Conservation (phyloP, 1,139 yeast species). For the Sugiyamaella paludigena region DNA sequence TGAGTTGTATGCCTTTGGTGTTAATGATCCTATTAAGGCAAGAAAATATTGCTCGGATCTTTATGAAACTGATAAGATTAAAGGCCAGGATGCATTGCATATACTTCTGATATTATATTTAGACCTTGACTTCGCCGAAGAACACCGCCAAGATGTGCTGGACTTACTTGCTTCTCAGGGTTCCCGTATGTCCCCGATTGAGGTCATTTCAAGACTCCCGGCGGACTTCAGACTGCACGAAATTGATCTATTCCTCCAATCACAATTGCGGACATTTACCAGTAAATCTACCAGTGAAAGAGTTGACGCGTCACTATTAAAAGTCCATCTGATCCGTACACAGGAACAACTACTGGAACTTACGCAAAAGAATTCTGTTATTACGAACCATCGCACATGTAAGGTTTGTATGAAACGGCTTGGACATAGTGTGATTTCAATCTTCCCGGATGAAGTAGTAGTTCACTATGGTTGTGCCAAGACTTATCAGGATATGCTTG, state of each 20-base stretch:
- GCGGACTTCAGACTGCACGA: conserved; percentile 46
- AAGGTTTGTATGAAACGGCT: conserved; percentile 57
- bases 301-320: conserved; percentile 37
- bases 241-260: conserved; percentile 47
- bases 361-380: conserved; percentile 41
- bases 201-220: conserved; percentile 55
- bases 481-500: conserved; percentile 25
- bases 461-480: conserved; percentile 69
- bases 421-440: conserved; percentile 61
- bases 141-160: conserved; percentile 44
- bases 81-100: conserved; percentile 42
- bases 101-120: conserved; percentile 39
- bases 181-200: conserved; percentile 50
- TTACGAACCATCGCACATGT: conserved; percentile 50
- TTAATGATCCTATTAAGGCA: conserved; percentile 58
- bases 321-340: conserved; percentile 40
- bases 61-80: conserved; percentile 41
- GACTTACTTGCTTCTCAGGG: conserved; percentile 50
- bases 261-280: conserved; percentile 45
- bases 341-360: conserved; percentile 41
- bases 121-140: conserved; percentile 31
- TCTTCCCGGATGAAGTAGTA: conserved; percentile 50
- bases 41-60: conserved; percentile 56
- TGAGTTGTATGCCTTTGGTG: conserved; percentile 56
- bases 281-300: conserved; percentile 26